Evolutionary conservation across 2,329 filamentous ascomycete genomes (phyloP).

Genomic region (Penicillium glabrum): DNA sequence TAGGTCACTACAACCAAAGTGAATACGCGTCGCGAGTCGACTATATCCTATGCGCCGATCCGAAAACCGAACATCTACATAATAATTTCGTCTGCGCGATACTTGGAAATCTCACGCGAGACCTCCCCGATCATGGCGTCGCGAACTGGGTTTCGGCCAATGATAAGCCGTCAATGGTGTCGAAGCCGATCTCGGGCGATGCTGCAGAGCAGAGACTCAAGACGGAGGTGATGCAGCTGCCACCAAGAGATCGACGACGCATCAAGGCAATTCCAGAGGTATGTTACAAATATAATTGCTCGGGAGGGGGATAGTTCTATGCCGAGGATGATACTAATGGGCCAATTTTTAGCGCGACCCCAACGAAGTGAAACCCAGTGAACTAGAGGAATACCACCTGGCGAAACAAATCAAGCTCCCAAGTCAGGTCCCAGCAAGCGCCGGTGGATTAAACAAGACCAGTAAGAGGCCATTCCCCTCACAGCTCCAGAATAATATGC

Average conservation of each 20-base stretch:
- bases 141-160: constrained; percentile 65
- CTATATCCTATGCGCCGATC: constrained; percentile 54
- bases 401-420: constrained; percentile 52
- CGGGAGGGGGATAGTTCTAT: background rate
- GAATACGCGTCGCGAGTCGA: constrained; percentile 59
- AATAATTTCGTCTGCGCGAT: constrained; percentile 62
- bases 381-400: constrained; percentile 45
- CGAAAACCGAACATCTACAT: constrained; percentile 58
- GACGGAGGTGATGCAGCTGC: constrained; percentile 63
- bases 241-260: constrained; percentile 59
- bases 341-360: constrained; percentile 35
- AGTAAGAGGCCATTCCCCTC: constrained; percentile 52
- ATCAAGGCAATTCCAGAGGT: constrained; percentile 56
- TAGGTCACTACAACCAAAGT: constrained; percentile 60
- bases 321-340: constrained; percentile 9
- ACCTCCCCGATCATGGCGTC: constrained; percentile 62
- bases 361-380: constrained; percentile 29
- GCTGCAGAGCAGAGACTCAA: constrained; percentile 63
- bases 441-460: constrained; percentile 75
- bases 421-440: constrained; percentile 66
- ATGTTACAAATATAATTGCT: constrained; percentile 14
- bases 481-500: constrained; percentile 3
- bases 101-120: constrained; percentile 59
- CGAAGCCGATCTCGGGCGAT: constrained; percentile 57
- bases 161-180: constrained; percentile 50